Evolutionary conservation across 805 yeast genomes (phyloP), one percentile per base, ranked within the genome.

Genomic region (Cyberlindnera petersonii): DNA sequence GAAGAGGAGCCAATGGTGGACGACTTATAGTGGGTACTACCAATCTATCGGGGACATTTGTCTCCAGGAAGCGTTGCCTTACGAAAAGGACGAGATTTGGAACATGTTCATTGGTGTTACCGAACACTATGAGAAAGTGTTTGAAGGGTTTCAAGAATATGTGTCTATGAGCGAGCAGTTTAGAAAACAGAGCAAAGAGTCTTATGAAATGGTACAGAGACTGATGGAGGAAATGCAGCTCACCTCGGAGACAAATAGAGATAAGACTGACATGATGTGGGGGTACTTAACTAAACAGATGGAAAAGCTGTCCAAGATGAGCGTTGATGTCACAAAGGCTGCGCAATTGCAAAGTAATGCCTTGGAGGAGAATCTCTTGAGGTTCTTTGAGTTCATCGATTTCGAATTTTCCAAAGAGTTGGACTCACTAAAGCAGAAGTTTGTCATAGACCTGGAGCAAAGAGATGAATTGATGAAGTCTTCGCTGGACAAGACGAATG

Each of bases 21-120:
- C 88, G 0, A 77, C 82, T 0, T 82, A 72, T 52, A 79, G 79
- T 45, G 86, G 86, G 0, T 74, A 80, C 50, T 80, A 74, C 54
- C 67, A 78, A 32, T 68, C 72, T 23, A 60, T 81, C 4, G 64
- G 74, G 2, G 64, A 67, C 2, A 61, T 79, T 0, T 82, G 88
- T 49, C 59, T 61, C 44, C 77, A 74, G 40, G 71, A 73, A 33
- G 63, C 75, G 0, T 45, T 72, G 1, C 79, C 80, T 0, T 73
- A 55, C 48, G 75, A 74, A 41, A 75, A 74, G 46, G 74, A 72
- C 24, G 75, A 71, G 39, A 64, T 77, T 0, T 42, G 75, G 34
- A 53, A 59, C 10, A 48, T 75, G 26, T 77, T 72, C 47, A 33
- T 65, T 13, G 75, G 76, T 43, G 65, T 77, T 9, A 75, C 81